phyloP scores from a whole-genome alignment of 352 stramenopile species.

The Blastocystis sp. region DNA sequence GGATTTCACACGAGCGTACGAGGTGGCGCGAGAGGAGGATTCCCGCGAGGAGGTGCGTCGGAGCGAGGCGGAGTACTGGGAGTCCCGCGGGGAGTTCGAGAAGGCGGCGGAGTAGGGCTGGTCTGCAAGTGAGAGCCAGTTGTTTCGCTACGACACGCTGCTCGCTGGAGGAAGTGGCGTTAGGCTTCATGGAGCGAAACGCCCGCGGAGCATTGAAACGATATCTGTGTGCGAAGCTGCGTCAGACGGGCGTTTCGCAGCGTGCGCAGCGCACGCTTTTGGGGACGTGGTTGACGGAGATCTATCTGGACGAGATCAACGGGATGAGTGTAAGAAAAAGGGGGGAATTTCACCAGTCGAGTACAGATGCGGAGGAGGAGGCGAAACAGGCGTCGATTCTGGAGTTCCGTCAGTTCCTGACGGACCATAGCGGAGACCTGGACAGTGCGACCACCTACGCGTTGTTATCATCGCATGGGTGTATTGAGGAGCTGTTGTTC shows the following conservation, averaged over 20 bases:
- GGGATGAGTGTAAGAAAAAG: slow-evolving; percentile 49
- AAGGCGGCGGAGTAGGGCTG: slow-evolving; percentile 67
- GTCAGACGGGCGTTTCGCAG: slow-evolving; percentile 68
- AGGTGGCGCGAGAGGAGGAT: slow-evolving; percentile 70
- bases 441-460: slow-evolving; percentile 77
- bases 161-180: slow-evolving; percentile 77
- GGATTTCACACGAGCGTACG: slow-evolving; percentile 76
- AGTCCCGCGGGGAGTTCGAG: slow-evolving; percentile 72
- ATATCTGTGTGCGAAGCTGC: slow-evolving; percentile 78
- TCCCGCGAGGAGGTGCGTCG: slow-evolving; percentile 75
- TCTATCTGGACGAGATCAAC: slow-evolving; percentile 80
- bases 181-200: slow-evolving; percentile 77
- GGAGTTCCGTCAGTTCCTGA: slow-evolving; percentile 80
- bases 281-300: slow-evolving; percentile 80
- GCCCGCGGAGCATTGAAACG: slow-evolving; percentile 71
- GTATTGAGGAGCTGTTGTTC: slow-evolving; percentile 78
- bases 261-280: slow-evolving; percentile 81
- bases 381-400: slow-evolving; percentile 72
- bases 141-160: slow-evolving; percentile 74
- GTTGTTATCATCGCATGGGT: slow-evolving; percentile 77
- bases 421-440: slow-evolving; percentile 71
- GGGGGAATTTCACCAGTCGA: slow-evolving; percentile 62
- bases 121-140: not conserved
- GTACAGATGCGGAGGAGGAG: slow-evolving; percentile 71
- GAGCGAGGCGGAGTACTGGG: slow-evolving; percentile 76